phyloP scores from a whole-genome alignment of 768 basidiomycete species.

The Tephrocybe sp. region DNA sequence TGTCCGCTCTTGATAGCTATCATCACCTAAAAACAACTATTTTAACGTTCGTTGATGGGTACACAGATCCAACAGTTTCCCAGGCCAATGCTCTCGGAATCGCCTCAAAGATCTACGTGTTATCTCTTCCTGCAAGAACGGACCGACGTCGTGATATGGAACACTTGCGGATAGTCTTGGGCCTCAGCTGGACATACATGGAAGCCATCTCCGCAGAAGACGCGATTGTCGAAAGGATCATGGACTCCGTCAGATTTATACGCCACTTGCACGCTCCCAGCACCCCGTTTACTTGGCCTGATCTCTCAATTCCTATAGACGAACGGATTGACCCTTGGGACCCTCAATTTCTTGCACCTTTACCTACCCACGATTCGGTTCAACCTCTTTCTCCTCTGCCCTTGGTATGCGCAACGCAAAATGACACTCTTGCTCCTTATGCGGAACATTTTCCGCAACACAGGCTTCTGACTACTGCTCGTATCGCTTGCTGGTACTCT shows the following conservation, averaged over 20 bases:
- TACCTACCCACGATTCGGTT: neutral
- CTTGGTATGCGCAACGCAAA: constrained; percentile 20
- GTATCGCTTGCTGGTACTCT: constrained; percentile 74
- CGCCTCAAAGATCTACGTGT: constrained; percentile 48
- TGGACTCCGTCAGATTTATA: constrained; percentile 39
- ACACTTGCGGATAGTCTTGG: constrained; percentile 42
- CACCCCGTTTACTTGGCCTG: constrained; percentile 19
- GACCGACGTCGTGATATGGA: constrained; percentile 66
- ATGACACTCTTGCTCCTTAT: constrained; percentile 37
- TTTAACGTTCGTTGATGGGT: neutral
- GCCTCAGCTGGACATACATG: constrained; percentile 53
- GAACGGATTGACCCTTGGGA: constrained; percentile 26
- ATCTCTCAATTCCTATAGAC: constrained; percentile 23
- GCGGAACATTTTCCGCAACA: constrained; percentile 39
- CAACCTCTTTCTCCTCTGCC: constrained; percentile 7
- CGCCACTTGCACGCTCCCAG: constrained; percentile 19
- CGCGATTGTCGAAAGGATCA: constrained; percentile 37
- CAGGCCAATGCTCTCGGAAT: constrained; percentile 31
- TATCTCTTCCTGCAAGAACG: constrained; percentile 56
- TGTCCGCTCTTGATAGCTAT: neutral
- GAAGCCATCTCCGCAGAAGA: constrained; percentile 46
- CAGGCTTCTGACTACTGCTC: constrained; percentile 54
- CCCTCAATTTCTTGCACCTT: constrained; percentile 14
- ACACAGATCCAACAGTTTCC: neutral
- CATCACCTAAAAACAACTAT: neutral